A percentile compares a stretch with the other conserved stretches of the same genome.
phyloP scores from a whole-genome alignment of 1,284 basidiomycete genomes.

The Cryptococcus wingfieldii region DNA sequence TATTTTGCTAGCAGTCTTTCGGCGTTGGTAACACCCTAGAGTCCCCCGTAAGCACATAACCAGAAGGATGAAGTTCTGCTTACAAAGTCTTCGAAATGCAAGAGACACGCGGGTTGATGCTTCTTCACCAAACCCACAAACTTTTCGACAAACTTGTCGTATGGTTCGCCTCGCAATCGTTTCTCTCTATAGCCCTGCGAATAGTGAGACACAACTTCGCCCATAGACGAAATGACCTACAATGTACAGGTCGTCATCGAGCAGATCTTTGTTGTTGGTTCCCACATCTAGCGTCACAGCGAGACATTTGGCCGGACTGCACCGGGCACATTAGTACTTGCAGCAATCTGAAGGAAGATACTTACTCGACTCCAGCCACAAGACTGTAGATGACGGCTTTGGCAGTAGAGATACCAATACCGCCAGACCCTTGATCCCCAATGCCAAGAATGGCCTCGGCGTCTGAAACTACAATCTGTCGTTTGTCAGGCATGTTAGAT shows the following conservation, averaged over 20 bases:
- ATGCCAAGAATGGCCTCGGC: constrained; percentile 79
- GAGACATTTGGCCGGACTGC: constrained; percentile 49
- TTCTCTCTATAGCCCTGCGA: constrained; percentile 36
- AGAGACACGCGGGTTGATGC: constrained; percentile 31
- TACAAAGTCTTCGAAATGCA: constrained; percentile 44
- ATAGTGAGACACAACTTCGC: not conserved
- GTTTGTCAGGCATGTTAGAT: not conserved
- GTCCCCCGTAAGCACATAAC: not conserved
- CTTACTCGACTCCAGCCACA: constrained; percentile 66
- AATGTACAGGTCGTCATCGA: constrained; percentile 39
- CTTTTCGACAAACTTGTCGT: constrained; percentile 38
- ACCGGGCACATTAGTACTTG: not conserved
- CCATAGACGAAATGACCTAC: constrained; percentile 10
- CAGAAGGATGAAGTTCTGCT: not conserved
- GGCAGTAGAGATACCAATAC: constrained; percentile 67
- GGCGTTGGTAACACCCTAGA: constrained; percentile 57
- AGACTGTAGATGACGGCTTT: constrained; percentile 66
- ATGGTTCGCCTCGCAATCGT: constrained; percentile 34
- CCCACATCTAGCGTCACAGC: constrained; percentile 70
- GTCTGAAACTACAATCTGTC: constrained; percentile 42
- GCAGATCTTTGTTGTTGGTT: constrained; percentile 38
- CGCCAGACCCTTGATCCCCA: constrained; percentile 43
- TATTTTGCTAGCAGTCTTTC: constrained; percentile 56
- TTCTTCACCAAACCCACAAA: constrained; percentile 40
- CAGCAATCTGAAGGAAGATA: not conserved